A percentile compares a stretch with the other conserved stretches of the same genome.
phyloP scores from a whole-genome alignment of 352 stramenopile genomes.

The Aphanomyces astaci region DNA sequence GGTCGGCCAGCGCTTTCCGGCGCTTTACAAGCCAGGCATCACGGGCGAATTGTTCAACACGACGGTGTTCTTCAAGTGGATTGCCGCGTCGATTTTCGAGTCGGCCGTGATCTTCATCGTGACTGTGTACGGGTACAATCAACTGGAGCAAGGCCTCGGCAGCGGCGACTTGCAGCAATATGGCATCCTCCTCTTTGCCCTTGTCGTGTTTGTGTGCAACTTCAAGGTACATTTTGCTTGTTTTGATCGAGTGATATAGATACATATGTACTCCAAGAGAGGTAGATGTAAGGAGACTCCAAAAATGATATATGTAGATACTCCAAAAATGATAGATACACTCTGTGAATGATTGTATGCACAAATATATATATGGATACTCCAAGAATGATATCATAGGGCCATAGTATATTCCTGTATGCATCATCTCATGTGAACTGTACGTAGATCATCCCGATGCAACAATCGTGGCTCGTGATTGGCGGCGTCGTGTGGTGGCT shows the following conservation, averaged over 20 bases:
- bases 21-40: constrained; percentile 67
- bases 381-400: too few species aligned
- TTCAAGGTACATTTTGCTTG: constrained; percentile 84
- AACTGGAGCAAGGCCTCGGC: constrained; percentile 59
- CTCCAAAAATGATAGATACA: too few species aligned
- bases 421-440: not conserved
- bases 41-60: constrained; percentile 78
- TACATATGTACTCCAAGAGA: too few species aligned
- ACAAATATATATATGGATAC: too few species aligned
- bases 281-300: too few species aligned
- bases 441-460: constrained; percentile 41
- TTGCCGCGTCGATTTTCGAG: constrained; percentile 69
- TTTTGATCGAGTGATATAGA: not conserved
- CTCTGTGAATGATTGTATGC: too few species aligned
- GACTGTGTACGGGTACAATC: constrained; percentile 62
- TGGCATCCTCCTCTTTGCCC: constrained; percentile 88
- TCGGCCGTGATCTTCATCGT: constrained; percentile 60
- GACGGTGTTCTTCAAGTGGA: constrained; percentile 79
- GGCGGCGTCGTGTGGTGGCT: constrained; percentile 45
- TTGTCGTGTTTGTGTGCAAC: constrained; percentile 90
- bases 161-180: constrained; percentile 89
- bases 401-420: too few species aligned
- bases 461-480: constrained; percentile 68
- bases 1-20: constrained; percentile 51
- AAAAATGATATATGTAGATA: too few species aligned